Evolutionary conservation across 495 filamentous ascomycete species (phyloP), one percentile per base, ranked within the genome.

Genomic region (Articulospora tetracladia): DNA sequence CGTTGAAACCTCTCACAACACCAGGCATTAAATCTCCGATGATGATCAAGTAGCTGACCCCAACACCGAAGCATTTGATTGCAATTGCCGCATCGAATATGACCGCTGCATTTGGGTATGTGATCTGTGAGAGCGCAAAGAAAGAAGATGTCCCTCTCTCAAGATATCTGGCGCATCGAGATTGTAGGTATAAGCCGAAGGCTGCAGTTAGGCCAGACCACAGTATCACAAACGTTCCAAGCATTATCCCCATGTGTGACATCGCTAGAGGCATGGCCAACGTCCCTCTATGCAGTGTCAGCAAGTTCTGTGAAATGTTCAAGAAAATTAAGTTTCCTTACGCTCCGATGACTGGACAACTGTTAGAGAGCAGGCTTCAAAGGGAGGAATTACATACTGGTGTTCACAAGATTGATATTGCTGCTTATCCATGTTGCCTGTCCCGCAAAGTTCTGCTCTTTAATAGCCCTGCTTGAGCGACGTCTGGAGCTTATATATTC

Each of bases 21-120:
- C 90, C 94, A 1, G 95, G 94, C 94, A 98, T 98, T 63, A 98
- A 77, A 69, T 98, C 94, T 19, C 94, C 94, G 65, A 98, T 98
- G 65, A 98, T 97, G 62, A 98, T 98, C 65, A 98, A 83, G 72
- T 98, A 98, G 69, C 92, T 96, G 44, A 98, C 89, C 8, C 88
- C 95, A 19, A 98, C 94, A n/a, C 83, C 94, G 73, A 98, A 98
- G 70, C 94, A 98, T 69, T 98, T 98, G 68, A 98, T 90, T 7
- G 93, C 91, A 68, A 98, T 98, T 0, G 94, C 94, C 3, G 87
- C 88, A 75, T 98, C 94, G 73, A 98, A 98, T 26, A 98, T 77
- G 27, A 98, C 90, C 2, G 94, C 91, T 0, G 94, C 93, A 73
- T 96, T 97, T 1, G 94, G 94, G 68, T 98, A 98, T 20, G 94